Percentiles rank a stretch among this genome's conserved stretches.
Conservation (phyloP, 2,329 filamentous ascomycete genomes). For the Fusarium subtropicale region DNA sequence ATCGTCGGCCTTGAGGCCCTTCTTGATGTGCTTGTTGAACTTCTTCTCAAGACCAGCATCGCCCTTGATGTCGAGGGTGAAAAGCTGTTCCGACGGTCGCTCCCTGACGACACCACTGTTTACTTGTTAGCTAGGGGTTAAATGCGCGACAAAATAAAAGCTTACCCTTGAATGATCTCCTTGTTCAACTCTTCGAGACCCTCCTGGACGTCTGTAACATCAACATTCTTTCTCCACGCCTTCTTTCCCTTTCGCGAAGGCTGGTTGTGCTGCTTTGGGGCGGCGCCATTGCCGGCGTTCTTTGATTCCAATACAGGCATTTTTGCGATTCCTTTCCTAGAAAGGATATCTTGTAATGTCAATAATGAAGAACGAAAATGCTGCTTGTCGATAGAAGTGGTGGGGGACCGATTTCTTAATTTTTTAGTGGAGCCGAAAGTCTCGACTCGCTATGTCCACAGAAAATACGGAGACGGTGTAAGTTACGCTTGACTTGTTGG, state of each 20-base stretch:
- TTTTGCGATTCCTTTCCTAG: constrained; percentile 32
- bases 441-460: constrained; percentile 22
- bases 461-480: constrained; percentile 5
- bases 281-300: constrained; percentile 61
- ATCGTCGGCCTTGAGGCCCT: constrained; percentile 88
- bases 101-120: constrained; percentile 85
- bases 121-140: constrained; percentile 31
- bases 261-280: constrained; percentile 86
- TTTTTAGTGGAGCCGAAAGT: constrained; percentile 46
- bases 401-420: constrained; percentile 46
- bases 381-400: constrained; percentile 40
- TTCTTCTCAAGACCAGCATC: constrained; percentile 74
- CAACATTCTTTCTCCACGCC: constrained; percentile 98
- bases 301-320: constrained; percentile 67
- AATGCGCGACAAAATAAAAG: neutral
- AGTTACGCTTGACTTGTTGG: constrained; percentile 18
- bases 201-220: constrained; percentile 85
- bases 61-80: constrained; percentile 82
- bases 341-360: constrained; percentile 27
- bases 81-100: constrained; percentile 84
- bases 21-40: constrained; percentile 74
- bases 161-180: constrained; percentile 89
- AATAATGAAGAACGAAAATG: constrained; percentile 34
- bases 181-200: constrained; percentile 88
- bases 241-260: constrained; percentile 97